Base-by-base conservation (phyloP, 495 filamentous ascomycete species). In the Rusavskia elegans region DNA sequence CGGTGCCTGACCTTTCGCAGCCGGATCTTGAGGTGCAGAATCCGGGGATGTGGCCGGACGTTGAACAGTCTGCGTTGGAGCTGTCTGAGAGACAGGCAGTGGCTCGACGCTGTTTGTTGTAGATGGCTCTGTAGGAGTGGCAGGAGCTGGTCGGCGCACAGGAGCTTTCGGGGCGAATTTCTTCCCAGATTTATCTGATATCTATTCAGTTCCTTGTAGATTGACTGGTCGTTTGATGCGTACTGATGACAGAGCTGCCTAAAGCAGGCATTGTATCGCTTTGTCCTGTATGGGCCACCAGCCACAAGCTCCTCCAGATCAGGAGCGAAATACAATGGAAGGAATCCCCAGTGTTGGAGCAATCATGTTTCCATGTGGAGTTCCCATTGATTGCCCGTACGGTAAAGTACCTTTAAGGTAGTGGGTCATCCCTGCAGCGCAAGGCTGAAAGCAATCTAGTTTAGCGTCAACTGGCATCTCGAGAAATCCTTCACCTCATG, bases 241-340 rank as follows among this genome's bases (percentile, higher is more conserved):
- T 61, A 79, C 77, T 80, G 53, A 80, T 77, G 20, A 68, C 70
- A 54, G 77, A 79, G 59, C 74, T 78, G 44, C 73, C 76, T 36
- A 80, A 72, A 21, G 72, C 64, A 54, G 73, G 71, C 72, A 79
- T 77, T 51, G 55, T 62, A 57, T 7, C 8, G 38, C 58, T 64
- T 64, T 45, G 57, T 62, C 11, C 39, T 19, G n/a, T 36, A 49
- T 19, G 35, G 42, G 11, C 6, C 17, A 45, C 27, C 23, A 38
- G 21, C 11, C 32, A 14, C 32, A 35, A 11, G 32, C 32, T 14
- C 8, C 9, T 14, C 9, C 2, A 3, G 5, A 2, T 11, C 9
- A 10, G 13, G 32, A 35, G 0, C 2, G 2, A 10, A 7, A 35
- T 35, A 35, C 32, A 35, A 35, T 35, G 32, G 32, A 10, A 10